Evolutionary conservation across 2,329 filamentous ascomycete genomes (phyloP), one percentile per base, ranked within the genome.

Genomic region (Fonsecaea multimorphosa): DNA sequence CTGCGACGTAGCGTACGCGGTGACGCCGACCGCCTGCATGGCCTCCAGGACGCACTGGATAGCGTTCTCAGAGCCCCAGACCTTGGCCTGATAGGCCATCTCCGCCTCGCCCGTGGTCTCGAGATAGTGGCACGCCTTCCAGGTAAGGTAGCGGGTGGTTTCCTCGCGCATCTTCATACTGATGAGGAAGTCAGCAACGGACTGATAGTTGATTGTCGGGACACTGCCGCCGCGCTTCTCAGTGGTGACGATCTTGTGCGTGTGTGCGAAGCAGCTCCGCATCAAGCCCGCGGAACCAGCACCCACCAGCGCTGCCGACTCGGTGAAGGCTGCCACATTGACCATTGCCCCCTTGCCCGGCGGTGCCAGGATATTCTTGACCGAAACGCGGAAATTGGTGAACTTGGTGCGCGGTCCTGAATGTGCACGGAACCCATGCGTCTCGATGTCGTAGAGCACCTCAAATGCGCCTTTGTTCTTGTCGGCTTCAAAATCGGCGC

Each of bases 271-370:
- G 0, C 80, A 79, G 0, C 80, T 79, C 0, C 84, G 78, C 82
- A 85, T 84, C 44, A 86, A 74, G 1, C 83, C 82, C 0, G 83
- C 81, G 12, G 77, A 77, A 80, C 86, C 85, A 2, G 84, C 83
- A 1, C 83, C 83, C 0, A 86, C 83, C 0, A 86, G 75, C 0
- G 80, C 80, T 0, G 83, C 83, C 2, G 74, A 76, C 12, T 72
- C 73, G 4, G 80, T 80, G 61, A 86, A 83, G 1, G 79, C 75
- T 16, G 72, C 70, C 1, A 84, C 68, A 4, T 76, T 69, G 0
- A 78, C 79, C 2, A 79, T 83, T 29, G 76, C 70, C 12, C 59
- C 59, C n/a, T 53, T 38, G 14, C 77, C 79, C 9, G 61, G 27
- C 31, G 31, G 55, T 6, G 54, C 40, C 6, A 86, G 78, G 0